Percentiles rank a stretch among this genome's conserved stretches.
These are phyloP conservation scores for Hypoxylon sp. DNA, from an alignment of 2,329 filamentous ascomycete genomes.

Conservation along the genomic window DNA sequence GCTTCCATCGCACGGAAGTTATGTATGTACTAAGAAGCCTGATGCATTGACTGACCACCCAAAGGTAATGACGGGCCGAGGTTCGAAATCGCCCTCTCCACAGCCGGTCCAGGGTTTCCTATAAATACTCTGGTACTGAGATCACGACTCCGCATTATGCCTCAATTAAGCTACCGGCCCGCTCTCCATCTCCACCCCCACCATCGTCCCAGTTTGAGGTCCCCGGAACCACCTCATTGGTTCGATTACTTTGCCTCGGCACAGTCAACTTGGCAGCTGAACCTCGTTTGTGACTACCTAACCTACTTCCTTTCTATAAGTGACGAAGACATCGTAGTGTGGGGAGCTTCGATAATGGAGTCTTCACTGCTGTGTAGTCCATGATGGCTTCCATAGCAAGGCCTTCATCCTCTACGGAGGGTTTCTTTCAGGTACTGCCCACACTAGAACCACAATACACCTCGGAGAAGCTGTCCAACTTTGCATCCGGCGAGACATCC, in stretches of 20 bases:
- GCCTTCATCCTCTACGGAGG: conserved; percentile 39
- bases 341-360: background rate
- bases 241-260: background rate
- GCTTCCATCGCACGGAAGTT: too few species aligned
- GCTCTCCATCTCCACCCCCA: background rate
- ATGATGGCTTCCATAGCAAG: background rate
- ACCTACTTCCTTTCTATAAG: background rate
- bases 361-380: background rate
- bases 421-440: conserved; percentile 42
- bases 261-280: background rate
- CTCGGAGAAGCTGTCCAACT: background rate
- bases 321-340: background rate
- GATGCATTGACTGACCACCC: too few species aligned
- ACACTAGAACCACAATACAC: conserved; percentile 33
- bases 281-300: background rate
- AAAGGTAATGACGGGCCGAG: background rate
- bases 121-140: background rate
- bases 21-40: too few species aligned
- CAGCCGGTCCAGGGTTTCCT: background rate
- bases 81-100: background rate
- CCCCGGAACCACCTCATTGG: background rate
- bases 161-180: background rate
- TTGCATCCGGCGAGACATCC: background rate
- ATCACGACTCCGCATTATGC: background rate
- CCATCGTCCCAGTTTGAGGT: background rate